These are phyloP conservation scores for Neospermospora avenae DNA, from an alignment of 2,329 filamentous ascomycete genomes.

Conservation along the genomic window DNA sequence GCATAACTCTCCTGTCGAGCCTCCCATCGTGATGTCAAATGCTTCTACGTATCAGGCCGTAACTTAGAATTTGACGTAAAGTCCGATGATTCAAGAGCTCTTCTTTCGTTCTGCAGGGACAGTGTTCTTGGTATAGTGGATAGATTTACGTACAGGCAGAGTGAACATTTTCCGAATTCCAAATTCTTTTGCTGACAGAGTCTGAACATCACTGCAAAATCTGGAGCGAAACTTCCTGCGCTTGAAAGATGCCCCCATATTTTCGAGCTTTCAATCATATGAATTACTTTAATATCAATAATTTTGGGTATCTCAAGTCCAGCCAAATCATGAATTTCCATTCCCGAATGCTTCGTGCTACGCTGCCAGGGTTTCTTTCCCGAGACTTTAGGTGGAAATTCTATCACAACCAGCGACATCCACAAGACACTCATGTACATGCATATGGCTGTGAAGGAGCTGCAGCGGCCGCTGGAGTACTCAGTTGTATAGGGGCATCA, in stretches of 20 bases:
- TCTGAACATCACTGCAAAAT: not conserved
- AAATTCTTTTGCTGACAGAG: not conserved
- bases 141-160: no score
- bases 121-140: no score
- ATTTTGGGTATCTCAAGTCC: constrained; percentile 8
- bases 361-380: not conserved
- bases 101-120: no score
- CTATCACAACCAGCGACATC: not conserved
- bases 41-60: no score
- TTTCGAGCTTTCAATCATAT: not conserved
- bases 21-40: no score
- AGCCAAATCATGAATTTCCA: not conserved
- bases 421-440: not conserved
- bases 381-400: not conserved
- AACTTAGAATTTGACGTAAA: no score
- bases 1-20: no score
- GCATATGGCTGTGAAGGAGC: constrained; percentile 2
- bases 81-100: no score
- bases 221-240: not conserved
- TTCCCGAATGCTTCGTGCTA: not conserved
- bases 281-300: constrained; percentile 1
- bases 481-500: not conserved
- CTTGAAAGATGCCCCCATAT: not conserved
- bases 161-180: no score
- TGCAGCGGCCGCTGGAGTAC: not conserved